Evolutionary conservation across 2,329 filamentous ascomycete species (phyloP).

Genomic region (Talaromyces piceae): DNA sequence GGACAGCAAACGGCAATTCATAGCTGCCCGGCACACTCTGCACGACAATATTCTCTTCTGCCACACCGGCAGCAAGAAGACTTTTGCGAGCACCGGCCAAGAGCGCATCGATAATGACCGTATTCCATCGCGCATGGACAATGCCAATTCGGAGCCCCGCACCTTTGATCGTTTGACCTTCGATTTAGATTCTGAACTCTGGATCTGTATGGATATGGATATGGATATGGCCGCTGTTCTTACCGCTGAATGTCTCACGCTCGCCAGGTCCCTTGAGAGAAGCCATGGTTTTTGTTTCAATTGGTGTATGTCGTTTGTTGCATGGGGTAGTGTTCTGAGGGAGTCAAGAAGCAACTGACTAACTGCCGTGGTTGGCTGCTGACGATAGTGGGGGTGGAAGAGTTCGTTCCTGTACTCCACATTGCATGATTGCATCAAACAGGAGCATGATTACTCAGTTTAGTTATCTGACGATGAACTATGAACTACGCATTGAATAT

Average conservation of each 20-base stretch:
- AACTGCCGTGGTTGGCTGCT: neutral
- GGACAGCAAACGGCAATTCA: constrained; percentile 85
- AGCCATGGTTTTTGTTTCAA: constrained; percentile 37
- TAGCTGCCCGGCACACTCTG: constrained; percentile 90
- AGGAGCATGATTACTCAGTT: no score
- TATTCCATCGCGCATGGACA: constrained; percentile 94
- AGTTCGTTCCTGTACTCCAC: neutral
- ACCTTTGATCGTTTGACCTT: constrained; percentile 38
- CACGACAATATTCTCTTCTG: constrained; percentile 77
- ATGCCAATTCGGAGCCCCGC: constrained; percentile 81
- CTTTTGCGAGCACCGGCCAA: constrained; percentile 72
- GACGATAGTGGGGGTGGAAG: neutral
- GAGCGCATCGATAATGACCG: constrained; percentile 75
- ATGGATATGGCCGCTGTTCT: neutral
- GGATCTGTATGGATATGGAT: neutral
- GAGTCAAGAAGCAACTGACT: neutral
- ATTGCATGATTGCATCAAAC: neutral
- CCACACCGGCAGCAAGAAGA: constrained; percentile 71
- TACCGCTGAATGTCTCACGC: constrained; percentile 51
- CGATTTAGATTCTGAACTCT: no score
- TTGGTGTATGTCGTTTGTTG: neutral
- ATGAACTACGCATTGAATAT: no score
- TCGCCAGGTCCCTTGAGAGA: constrained; percentile 58
- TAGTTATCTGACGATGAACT: no score
- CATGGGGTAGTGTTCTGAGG: neutral